A percentile compares a stretch with the other conserved stretches of the same genome.
phyloP scores from a whole-genome alignment of 73 alveolate species.

The Paramecium octaurelia region DNA sequence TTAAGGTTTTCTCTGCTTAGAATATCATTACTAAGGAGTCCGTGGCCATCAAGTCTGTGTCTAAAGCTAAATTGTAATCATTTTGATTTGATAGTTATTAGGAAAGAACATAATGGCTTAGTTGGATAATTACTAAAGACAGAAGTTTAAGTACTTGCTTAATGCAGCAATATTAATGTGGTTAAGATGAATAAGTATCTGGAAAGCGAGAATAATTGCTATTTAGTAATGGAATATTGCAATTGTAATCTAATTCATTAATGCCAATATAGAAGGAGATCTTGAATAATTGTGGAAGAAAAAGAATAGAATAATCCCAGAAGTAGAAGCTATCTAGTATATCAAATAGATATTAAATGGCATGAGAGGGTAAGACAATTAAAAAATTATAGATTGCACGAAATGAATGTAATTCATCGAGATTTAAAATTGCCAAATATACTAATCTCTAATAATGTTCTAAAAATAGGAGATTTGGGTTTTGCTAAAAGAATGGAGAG shows the following conservation, averaged over 20 bases:
- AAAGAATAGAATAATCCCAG: background rate
- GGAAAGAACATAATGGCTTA: slow-evolving; percentile 47
- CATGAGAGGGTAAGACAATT: slow-evolving; percentile 14
- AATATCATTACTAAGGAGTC: background rate
- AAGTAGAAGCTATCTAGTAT: background rate
- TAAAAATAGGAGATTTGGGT: slow-evolving; percentile 52
- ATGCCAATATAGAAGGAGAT: slow-evolving; percentile 3
- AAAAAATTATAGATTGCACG: slow-evolving; percentile 12
- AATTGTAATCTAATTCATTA: background rate
- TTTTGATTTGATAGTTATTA: background rate
- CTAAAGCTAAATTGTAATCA: slow-evolving; percentile 17
- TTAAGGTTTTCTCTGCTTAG: background rate
- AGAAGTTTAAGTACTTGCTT: slow-evolving; percentile 1
- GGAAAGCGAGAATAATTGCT: slow-evolving; percentile 39
- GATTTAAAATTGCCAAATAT: slow-evolving; percentile 29
- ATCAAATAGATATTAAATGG: slow-evolving; percentile 46
- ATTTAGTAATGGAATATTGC: slow-evolving; percentile 49
- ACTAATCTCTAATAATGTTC: slow-evolving; percentile 2
- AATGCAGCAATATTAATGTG: slow-evolving; percentile 44
- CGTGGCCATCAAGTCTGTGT: slow-evolving; percentile 33
- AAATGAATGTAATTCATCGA: slow-evolving; percentile 46
- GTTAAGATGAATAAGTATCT: slow-evolving; percentile 33
- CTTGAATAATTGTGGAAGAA: slow-evolving; percentile 32
- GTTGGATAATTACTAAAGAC: slow-evolving; percentile 39
- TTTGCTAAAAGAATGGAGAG: slow-evolving; percentile 25